A percentile compares a stretch with the other conserved stretches of the same genome.
phyloP scores from a whole-genome alignment of 768 basidiomycete genomes.

The Clitopilus passeckerianus region DNA sequence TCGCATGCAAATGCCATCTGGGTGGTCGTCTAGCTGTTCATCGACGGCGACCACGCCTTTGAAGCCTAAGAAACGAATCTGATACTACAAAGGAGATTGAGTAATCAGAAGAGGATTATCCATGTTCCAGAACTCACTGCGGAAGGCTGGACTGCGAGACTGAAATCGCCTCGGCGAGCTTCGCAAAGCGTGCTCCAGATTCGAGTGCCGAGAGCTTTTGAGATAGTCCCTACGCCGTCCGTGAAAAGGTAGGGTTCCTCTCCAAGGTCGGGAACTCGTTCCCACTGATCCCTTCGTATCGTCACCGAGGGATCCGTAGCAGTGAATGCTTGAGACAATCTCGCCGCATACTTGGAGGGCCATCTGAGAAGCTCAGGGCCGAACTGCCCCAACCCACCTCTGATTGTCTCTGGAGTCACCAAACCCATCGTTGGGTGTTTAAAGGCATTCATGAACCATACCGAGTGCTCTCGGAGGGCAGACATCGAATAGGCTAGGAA shows the following conservation, averaged over 20 bases:
- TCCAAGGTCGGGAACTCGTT: constrained; percentile 54
- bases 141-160: constrained; percentile 41
- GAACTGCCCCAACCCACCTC: constrained; percentile 67
- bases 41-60: constrained; percentile 82
- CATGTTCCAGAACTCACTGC: constrained; percentile 44
- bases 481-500: constrained; percentile 83
- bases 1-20: constrained; percentile 58
- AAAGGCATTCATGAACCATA: constrained; percentile 79
- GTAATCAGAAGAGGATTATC: constrained; percentile 1
- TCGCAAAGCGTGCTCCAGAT: constrained; percentile 57
- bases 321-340: constrained; percentile 80
- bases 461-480: constrained; percentile 71
- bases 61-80: constrained; percentile 79
- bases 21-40: constrained; percentile 34
- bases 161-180: constrained; percentile 28
- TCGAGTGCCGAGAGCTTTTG: constrained; percentile 17
- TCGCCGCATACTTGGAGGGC: constrained; percentile 81
- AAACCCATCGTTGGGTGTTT: constrained; percentile 31
- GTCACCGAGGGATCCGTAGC: constrained; percentile 71
- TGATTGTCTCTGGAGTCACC: constrained; percentile 56
- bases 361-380: constrained; percentile 35
- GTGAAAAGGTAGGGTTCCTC: constrained; percentile 35
- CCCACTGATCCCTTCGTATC: constrained; percentile 56
- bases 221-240: neutral
- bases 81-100: constrained; percentile 39